Evolutionary conservation across 805 yeast genomes (phyloP), one percentile per base, ranked within the genome.

Genomic region (Metschnikowia hibisci): DNA sequence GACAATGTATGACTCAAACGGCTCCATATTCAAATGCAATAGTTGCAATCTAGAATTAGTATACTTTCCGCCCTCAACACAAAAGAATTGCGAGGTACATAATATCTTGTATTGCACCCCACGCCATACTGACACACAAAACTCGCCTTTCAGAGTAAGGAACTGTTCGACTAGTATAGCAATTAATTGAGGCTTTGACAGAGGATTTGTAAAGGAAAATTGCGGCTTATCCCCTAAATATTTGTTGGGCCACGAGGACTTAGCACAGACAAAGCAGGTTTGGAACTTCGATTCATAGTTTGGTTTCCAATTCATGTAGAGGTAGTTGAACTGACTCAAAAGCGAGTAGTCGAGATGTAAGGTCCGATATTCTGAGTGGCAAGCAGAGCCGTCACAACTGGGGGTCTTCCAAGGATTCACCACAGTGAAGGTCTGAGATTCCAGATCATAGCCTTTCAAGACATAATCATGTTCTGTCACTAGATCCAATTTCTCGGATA

Each of bases 381-480:
- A 23, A 16, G 7, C 26, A n/a, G 25, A 27, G 18, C 10, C 14
- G 20, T 10, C 27, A 14, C 35, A 43, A 32, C 47, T 48, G 11
- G 44, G 33, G 14, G 30, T 34, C 11, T 35, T 32, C 76, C 74
- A 70, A 5, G 74, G 73, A 40, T 70, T 70, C 37, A 61, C 65
- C 15, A 69, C 26, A 6, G 41, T 30, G 16, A 36, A 33, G 4
- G 34, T 18, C 7, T 29, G 31, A 2, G 12, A 11, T 5, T n/a
- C 32, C 7, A 20, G 33, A 33, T 48, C 47, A 27, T 34, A 42
- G 4, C 34, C 41, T 2, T 72, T 44, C 0, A 87, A 64, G 0
- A 85, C 71, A 56, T 87, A 88, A 60, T 88, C 96, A 61, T 88
- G 96, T 29, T 74, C 67, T 3, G 81, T 63, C 1, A 77, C 65